A percentile compares a stretch with the other conserved stretches of the same genome.
phyloP scores from a whole-genome alignment of 2,329 filamentous ascomycete genomes.

The Ilyonectria robusta region DNA sequence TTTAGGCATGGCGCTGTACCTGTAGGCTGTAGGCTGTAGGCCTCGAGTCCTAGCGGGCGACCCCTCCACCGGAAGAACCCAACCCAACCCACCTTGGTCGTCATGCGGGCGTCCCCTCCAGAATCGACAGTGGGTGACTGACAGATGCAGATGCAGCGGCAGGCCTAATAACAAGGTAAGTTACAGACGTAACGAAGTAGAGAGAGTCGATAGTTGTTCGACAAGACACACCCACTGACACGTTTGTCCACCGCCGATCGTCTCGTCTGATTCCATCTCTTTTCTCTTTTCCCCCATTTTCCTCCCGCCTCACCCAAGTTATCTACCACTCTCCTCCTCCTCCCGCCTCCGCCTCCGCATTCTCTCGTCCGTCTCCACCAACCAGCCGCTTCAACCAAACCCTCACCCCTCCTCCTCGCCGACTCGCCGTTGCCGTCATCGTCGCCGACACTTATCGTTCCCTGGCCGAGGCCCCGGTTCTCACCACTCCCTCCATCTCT shows the following conservation, averaged over 20 bases:
- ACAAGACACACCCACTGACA: not conserved
- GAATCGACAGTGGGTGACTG: slow-evolving; percentile 18
- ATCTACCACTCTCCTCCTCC: not conserved
- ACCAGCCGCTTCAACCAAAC: slow-evolving; percentile 10
- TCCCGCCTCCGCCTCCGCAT: slow-evolving; percentile 11
- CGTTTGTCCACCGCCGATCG: slow-evolving; percentile 22
- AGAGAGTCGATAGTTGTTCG: not conserved
- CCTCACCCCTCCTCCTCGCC: not conserved
- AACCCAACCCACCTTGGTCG: slow-evolving; percentile 21
- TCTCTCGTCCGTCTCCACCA: slow-evolving; percentile 13
- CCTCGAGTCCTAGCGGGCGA: slow-evolving; percentile 10
- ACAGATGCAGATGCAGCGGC: slow-evolving; percentile 6
- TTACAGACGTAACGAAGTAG: not conserved
- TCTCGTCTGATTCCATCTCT: slow-evolving; percentile 21
- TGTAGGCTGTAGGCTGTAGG: not conserved
- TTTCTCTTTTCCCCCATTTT: not conserved
- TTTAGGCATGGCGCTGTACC: slow-evolving; percentile 20
- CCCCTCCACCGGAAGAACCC: slow-evolving; percentile 16
- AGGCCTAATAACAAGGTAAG: not conserved
- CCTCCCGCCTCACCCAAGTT: not conserved
- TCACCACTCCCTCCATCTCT: slow-evolving; percentile 9
- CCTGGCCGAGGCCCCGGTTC: slow-evolving; percentile 38
- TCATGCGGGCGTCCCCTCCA: slow-evolving; percentile 30
- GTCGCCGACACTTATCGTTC: slow-evolving; percentile 21
- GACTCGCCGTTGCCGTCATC: slow-evolving; percentile 12